Evolutionary conservation across 768 basidiomycete species (phyloP), one percentile per base, ranked within the genome.

Genomic region (Nidularia sp.): DNA sequence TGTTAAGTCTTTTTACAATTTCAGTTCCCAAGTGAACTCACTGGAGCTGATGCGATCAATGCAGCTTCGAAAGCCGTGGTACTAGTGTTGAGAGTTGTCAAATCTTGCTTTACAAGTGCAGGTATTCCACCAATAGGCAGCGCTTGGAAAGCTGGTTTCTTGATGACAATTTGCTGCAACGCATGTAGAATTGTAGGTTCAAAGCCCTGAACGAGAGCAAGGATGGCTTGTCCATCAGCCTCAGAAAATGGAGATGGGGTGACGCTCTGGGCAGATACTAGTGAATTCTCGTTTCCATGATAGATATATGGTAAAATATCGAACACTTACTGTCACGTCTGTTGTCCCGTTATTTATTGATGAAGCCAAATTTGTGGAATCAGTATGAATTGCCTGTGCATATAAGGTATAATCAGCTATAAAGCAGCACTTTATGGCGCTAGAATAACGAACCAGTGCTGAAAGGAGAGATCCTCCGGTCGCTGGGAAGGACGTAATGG

Each of bases 401-500:
- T 6, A 10, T 18, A 34, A 47, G 25, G 22, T 29, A 31, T 6
- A 52, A 18, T 2, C 8, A 45, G 2, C 22, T 3, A 39, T 39
- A 45, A 31, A 31, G 22, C 5, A 34, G 43, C 4, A 29, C 25
- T 29, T 29, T 29, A 29, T 29, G 25, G 25, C 25, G 25, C 25
- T 2, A 29, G 25, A 12, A 25, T 2, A n/a, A 49, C 63, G 7
- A 45, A 72, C 69, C 48, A 68, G 53, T 35, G 66, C 70, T 8
- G 41, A 32, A 32, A 48, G 6, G 1, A 72, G 43, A 33, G 54
- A 60, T 45, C 57, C 59, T 1, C 62, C 66, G 7, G 56, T 55
- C 22, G 47, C 32, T 3, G 70, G 64, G 64, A 66, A 69, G 6
- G 61, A 61, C 13, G 60, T 57, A 50, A 75, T 67, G 2, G 60